Evolutionary conservation across 2,329 filamentous ascomycete genomes (phyloP).

Genomic region (Xenoacremonium recifei): DNA sequence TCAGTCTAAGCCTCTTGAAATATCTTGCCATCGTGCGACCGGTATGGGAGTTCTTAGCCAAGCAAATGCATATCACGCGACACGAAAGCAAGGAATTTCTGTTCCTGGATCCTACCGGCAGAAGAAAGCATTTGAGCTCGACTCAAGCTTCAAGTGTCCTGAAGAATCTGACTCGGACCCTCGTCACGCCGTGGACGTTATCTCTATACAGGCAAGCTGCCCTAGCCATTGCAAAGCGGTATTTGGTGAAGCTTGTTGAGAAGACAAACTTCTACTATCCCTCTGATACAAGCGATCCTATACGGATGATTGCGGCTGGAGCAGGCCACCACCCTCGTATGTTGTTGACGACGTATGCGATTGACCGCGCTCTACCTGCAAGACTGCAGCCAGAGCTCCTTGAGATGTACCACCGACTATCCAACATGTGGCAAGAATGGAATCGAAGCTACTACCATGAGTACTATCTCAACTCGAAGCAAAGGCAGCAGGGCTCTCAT

Average conservation of each 20-base stretch:
- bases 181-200: no score
- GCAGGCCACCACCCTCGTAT: slow-evolving; percentile 1
- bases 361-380: slow-evolving; percentile 1
- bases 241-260: slow-evolving; percentile 1
- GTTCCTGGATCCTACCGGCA: no score
- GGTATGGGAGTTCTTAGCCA: no score
- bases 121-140: no score
- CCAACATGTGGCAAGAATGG: slow-evolving; percentile 2
- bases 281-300: background rate
- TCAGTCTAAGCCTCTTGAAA: no score
- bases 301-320: slow-evolving; percentile 1
- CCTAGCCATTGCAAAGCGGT: slow-evolving; percentile 5
- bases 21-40: no score
- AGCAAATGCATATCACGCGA: no score
- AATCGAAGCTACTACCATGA: slow-evolving; percentile 1
- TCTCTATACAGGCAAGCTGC: no score
- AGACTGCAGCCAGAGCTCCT: slow-evolving; percentile 4
- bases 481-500: background rate
- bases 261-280: slow-evolving; percentile 2
- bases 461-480: background rate
- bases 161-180: no score
- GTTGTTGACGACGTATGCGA: slow-evolving; percentile 2
- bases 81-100: no score
- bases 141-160: no score
- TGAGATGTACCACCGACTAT: slow-evolving; percentile 5